Conservation (phyloP, 75 land plant genomes). For the Ceratopteris richardii region DNA sequence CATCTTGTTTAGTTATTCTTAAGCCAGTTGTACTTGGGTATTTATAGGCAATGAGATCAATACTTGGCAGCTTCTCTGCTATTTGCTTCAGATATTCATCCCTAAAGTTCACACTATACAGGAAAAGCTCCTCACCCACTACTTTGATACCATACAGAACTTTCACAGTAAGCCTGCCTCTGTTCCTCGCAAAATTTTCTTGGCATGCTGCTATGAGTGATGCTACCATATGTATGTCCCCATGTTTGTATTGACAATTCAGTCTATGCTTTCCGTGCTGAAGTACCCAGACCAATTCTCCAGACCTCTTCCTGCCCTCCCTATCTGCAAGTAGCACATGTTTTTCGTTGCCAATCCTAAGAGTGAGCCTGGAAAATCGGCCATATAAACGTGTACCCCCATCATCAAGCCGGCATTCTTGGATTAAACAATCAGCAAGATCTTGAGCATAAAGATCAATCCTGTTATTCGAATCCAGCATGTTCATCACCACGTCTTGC, state of each 20-base stretch:
- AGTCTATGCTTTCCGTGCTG: neutral
- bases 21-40: slow-evolving; percentile 2
- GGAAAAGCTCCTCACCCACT: slow-evolving; percentile 3
- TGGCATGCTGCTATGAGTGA: slow-evolving; percentile 5
- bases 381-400: neutral
- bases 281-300: slow-evolving; percentile 2
- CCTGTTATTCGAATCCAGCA: neutral
- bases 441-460: slow-evolving; percentile 2
- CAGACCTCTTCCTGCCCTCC: slow-evolving; percentile 7
- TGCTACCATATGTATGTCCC: slow-evolving; percentile 4
- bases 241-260: neutral
- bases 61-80: neutral
- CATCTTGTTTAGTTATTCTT: neutral
- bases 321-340: neutral
- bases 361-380: neutral
- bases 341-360: neutral
- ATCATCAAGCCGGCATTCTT: slow-evolving; percentile 7
- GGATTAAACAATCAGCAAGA: neutral
- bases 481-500: neutral
- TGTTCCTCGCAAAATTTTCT: neutral
- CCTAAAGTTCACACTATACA: slow-evolving; percentile 1
- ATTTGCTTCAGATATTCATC: neutral
- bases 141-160: slow-evolving; percentile 10
- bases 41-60: neutral
- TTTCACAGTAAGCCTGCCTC: neutral